Evolutionary conservation across 257 asterid genomes (phyloP), one percentile per base, ranked within the genome.

Genomic region (Solanum chiquidenum): DNA sequence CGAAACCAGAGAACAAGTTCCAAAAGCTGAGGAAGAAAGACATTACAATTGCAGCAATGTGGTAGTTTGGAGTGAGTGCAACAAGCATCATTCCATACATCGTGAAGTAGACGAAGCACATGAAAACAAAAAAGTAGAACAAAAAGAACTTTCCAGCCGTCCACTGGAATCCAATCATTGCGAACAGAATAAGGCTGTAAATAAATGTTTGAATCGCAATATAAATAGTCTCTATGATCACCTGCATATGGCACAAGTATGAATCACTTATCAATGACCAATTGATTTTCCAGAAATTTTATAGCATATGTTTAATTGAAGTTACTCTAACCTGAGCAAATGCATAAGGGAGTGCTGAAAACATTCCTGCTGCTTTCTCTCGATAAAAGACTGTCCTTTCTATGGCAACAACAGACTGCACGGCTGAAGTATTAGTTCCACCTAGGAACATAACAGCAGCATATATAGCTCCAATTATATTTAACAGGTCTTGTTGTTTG

Each of bases 11-110:
- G 94, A 95, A 94, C 75, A 95, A 86, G 83, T 94, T 95, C 98
- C 98, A 95, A 87, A 94, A 94, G 93, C 93, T 94, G 93, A 95
- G 98, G 95, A 95, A 95, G 90, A 95, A 95, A 1, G 98, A 90
- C 98, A 95, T 95, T 89, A 90, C 89, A 7, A 95, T 94, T 5
- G 98, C 98, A 55, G 98, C 98, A 73, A 95, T 92, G 83, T 80
- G 88, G 95, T 94, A 95, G 83, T 88, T 94, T 21, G 98, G 98
- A 20, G 98, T 92, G 92, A 95, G 98, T 3, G 98, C 92, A 1
- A 94, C 97, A 75, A 94, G 97, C 98, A 94, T 94, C 98, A 94
- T 95, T 20, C 98, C 98, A 20, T 94, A 95, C n/a, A 90, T 16
- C 6, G 96, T 95, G 95, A 95, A 95, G 93, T 94, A 95, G 88